Percentiles rank a stretch among this genome's conserved stretches.
These are phyloP conservation scores for Nicotiana tomentosiformis DNA, from an alignment of 257 asterid genomes.

Conservation along the genomic window DNA sequence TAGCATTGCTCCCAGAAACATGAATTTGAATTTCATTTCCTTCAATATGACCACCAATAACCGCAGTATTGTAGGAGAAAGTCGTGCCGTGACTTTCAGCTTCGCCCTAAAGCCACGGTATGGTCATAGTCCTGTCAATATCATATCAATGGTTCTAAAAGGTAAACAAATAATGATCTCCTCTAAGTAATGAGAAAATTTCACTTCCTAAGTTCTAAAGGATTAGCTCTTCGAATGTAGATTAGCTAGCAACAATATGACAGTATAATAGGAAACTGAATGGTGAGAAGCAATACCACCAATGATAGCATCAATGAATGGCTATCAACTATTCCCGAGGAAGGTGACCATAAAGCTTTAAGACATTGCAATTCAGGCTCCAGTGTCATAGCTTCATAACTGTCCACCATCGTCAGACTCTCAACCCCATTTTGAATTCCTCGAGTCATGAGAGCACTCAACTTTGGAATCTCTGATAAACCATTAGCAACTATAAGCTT, in stretches of 20 bases:
- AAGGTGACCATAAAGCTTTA: conserved; percentile 67
- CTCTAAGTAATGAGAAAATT: not conserved
- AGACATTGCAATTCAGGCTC: conserved; percentile 70
- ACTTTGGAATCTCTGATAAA: conserved; percentile 58
- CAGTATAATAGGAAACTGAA: not conserved
- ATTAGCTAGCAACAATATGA: not conserved
- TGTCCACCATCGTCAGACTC: conserved; percentile 57
- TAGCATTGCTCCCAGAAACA: conserved; percentile 46
- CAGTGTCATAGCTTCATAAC: conserved; percentile 45
- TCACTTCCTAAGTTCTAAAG: not conserved
- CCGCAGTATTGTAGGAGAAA: conserved; percentile 62
- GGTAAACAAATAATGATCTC: conserved; percentile 6
- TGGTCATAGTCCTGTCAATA: conserved; percentile 49
- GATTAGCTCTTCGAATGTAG: not conserved
- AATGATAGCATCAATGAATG: conserved; percentile 75
- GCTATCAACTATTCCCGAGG: conserved; percentile 67
- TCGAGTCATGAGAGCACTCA: conserved; percentile 42
- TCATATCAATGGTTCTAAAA: conserved; percentile 28
- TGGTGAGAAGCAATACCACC: conserved; percentile 38
- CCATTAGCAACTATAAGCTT: conserved; percentile 88
- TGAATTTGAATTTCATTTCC: conserved; percentile 43
- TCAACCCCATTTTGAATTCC: conserved; percentile 73
- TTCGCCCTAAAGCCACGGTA: conserved; percentile 63
- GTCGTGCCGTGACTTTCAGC: conserved; percentile 74
- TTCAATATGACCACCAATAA: conserved; percentile 54